Evolutionary conservation across 306 rosid species (phyloP).

Genomic region (Carpinus fangiana): DNA sequence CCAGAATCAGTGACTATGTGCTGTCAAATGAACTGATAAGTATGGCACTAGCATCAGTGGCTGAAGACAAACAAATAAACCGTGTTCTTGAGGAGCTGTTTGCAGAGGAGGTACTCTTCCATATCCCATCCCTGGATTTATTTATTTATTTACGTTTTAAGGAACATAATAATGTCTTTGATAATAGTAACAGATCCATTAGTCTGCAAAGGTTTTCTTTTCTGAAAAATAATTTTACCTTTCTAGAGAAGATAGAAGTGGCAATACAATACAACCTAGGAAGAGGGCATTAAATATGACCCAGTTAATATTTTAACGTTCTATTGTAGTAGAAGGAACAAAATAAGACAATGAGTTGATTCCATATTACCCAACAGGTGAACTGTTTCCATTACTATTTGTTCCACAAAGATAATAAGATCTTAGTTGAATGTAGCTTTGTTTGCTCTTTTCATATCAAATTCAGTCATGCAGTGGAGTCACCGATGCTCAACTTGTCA

Average conservation of each 20-base stretch:
- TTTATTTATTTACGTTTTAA: slow-evolving; percentile 12
- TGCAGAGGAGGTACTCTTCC: slow-evolving; percentile 72
- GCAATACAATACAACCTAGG: neutral
- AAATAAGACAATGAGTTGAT: neutral
- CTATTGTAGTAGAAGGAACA: neutral
- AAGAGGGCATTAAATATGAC: neutral
- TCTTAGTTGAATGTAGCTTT: neutral
- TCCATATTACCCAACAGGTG: neutral
- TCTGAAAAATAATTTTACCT: neutral
- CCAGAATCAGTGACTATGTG: slow-evolving; percentile 96
- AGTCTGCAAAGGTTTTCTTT: neutral
- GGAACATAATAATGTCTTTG: slow-evolving; percentile 4
- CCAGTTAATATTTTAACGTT: neutral
- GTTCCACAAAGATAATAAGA: neutral
- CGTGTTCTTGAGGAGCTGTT: slow-evolving; percentile 98
- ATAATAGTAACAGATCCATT: neutral
- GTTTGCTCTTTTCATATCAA: neutral
- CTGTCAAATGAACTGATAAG: slow-evolving; percentile 93
- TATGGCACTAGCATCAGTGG: slow-evolving; percentile 99
- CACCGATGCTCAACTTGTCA: neutral
- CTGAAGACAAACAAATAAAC: slow-evolving; percentile 97
- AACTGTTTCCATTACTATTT: neutral
- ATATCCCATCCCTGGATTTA: neutral
- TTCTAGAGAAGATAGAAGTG: neutral
- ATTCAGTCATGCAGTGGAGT: neutral